Evolutionary conservation across 768 basidiomycete species (phyloP).

Genomic region (Cystoderma amianthinum): DNA sequence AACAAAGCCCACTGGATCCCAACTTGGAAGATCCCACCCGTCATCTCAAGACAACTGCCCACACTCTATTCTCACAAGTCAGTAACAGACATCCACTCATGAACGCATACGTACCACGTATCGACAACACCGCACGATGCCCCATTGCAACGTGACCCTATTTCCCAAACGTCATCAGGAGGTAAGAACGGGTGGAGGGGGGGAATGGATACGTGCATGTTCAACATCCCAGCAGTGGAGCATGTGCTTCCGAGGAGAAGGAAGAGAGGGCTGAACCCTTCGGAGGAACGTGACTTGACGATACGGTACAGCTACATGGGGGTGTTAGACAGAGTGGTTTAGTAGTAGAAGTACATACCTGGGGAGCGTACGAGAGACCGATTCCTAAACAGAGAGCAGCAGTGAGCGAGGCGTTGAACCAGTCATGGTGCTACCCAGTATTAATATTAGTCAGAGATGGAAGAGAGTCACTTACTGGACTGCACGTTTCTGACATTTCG

Average conservation of each 20-base stretch:
- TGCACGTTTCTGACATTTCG: too few species aligned
- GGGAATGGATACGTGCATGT: constrained; percentile 51
- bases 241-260: constrained; percentile 84
- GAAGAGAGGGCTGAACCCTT: constrained; percentile 91
- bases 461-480: too few species aligned
- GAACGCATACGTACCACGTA: constrained; percentile 48
- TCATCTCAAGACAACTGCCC: constrained; percentile 70
- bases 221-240: constrained; percentile 75
- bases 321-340: neutral
- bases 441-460: too few species aligned
- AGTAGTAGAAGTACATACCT: constrained; percentile 34
- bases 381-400: constrained; percentile 64
- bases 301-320: constrained; percentile 66
- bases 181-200: neutral
- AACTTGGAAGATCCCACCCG: constrained; percentile 81
- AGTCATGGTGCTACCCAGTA: constrained; percentile 59
- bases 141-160: constrained; percentile 83
- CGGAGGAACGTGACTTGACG: constrained; percentile 67
- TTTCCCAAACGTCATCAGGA: constrained; percentile 10
- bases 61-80: constrained; percentile 36
- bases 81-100: neutral
- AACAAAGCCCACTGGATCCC: constrained; percentile 82
- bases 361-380: constrained; percentile 78
- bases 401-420: constrained; percentile 61
- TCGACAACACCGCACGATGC: constrained; percentile 73